A percentile compares a stretch with the other conserved stretches of the same genome.
Evolutionary conservation across 163 green algal genomes (phyloP).

Genomic region (Prototheca wickerhamii): DNA sequence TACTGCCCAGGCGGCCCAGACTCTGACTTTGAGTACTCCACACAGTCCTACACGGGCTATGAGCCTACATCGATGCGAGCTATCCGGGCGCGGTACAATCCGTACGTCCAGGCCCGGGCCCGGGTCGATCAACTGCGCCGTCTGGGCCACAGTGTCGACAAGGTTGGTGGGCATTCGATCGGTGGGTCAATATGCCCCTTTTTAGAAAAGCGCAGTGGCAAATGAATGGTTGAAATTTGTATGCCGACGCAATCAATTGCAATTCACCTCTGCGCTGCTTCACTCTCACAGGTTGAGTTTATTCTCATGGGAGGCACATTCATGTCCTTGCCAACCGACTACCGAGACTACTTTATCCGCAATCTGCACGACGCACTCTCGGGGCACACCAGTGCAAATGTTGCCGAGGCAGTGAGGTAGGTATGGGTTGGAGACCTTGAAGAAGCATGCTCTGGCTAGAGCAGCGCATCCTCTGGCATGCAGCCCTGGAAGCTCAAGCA

Average conservation of each 20-base stretch:
- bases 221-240: neutral
- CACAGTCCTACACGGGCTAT: conserved; percentile 94
- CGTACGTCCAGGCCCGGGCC: conserved; percentile 64
- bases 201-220: no score
- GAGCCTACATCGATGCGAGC: conserved; percentile 95
- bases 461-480: no score
- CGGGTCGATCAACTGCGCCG: conserved; percentile 90
- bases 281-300: conserved; percentile 71
- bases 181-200: no score
- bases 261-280: neutral
- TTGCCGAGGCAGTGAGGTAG: conserved; percentile 46
- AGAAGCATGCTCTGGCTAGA: no score
- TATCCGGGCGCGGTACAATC: conserved; percentile 86
- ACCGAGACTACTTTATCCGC: conserved; percentile 92
- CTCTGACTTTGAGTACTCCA: conserved; percentile 97
- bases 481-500: neutral
- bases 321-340: conserved; percentile 90
- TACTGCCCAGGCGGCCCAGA: conserved; percentile 96
- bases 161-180: conserved; percentile 38
- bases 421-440: neutral
- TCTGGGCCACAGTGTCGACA: conserved; percentile 92
- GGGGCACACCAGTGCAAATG: conserved; percentile 39
- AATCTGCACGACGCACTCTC: conserved; percentile 92
- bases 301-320: conserved; percentile 98
- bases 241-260: neutral